Evolutionary conservation across 306 rosid genomes (phyloP).

Genomic region (Castanospermum australe): DNA sequence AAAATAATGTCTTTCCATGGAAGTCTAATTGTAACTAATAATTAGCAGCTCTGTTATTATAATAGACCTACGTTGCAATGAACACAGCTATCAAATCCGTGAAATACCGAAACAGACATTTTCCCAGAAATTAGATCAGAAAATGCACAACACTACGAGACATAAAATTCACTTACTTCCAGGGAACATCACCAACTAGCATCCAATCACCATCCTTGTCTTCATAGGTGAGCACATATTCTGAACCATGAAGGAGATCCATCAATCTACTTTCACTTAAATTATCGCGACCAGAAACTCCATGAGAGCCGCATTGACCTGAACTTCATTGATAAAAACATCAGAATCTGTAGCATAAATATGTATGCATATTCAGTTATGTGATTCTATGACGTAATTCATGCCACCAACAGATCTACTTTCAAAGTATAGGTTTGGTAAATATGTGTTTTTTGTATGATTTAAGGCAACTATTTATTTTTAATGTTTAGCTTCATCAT

Average conservation of each 20-base stretch:
- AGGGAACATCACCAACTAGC: constrained; percentile 98
- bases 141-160: not conserved
- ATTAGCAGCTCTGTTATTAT: not conserved
- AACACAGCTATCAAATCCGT: not conserved
- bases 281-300: constrained; percentile 64
- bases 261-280: constrained; percentile 72
- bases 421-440: not conserved
- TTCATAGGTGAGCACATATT: constrained; percentile 94
- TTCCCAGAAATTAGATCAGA: not conserved
- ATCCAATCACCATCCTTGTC: constrained; percentile 98
- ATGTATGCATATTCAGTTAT: not conserved
- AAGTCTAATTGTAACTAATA: not conserved
- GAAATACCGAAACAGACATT: not conserved
- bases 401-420: not conserved
- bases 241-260: constrained; percentile 91
- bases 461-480: not conserved
- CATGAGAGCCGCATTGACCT: constrained; percentile 89
- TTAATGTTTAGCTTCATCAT: not conserved
- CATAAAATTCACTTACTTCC: constrained; percentile 71
- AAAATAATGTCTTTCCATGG: not conserved
- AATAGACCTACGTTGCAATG: not conserved
- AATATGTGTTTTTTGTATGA: not conserved
- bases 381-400: not conserved
- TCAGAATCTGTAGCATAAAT: not conserved
- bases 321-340: constrained; percentile 15